Percentiles rank a stretch among this genome's conserved stretches.
Evolutionary conservation across 208 protist species (phyloP).

Genomic region (Trypanosoma vivax): DNA sequence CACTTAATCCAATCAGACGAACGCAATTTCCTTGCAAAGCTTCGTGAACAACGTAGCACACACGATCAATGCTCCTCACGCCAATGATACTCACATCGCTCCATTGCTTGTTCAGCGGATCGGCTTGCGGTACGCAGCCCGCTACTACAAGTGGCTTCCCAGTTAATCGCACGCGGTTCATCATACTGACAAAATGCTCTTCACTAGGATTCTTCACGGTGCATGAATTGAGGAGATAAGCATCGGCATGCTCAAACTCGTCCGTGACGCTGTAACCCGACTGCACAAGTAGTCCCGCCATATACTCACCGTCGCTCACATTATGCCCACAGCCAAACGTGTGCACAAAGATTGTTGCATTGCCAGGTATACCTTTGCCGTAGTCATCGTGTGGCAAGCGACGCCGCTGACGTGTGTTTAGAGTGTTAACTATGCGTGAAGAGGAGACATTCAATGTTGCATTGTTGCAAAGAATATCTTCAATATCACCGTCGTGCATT

Average conservation of each 20-base stretch:
- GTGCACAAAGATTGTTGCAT: constrained; percentile 62
- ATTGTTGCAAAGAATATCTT: background rate
- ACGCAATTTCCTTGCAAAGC: constrained; percentile 69
- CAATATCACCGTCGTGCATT: background rate
- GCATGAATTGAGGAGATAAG: constrained; percentile 74
- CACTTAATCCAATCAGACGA: constrained; percentile 21
- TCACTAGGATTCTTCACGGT: constrained; percentile 82
- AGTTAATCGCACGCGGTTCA: constrained; percentile 25
- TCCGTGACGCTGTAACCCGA: constrained; percentile 46
- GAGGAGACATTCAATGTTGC: background rate
- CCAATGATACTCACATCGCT: constrained; percentile 39
- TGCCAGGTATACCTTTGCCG: constrained; percentile 27
- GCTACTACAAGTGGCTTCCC: constrained; percentile 45
- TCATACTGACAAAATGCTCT: constrained; percentile 39
- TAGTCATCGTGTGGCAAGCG: constrained; percentile 12
- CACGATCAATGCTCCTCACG: constrained; percentile 57
- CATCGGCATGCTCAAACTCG: constrained; percentile 29
- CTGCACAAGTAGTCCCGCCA: constrained; percentile 65
- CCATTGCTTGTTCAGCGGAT: constrained; percentile 30
- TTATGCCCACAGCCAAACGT: constrained; percentile 86
- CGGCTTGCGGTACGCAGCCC: constrained; percentile 70
- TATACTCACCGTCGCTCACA: constrained; percentile 77
- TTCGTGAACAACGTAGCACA: constrained; percentile 67
- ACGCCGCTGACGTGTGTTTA: constrained; percentile 14
- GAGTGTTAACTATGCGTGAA: constrained; percentile 6